Evolutionary conservation across 306 rosid genomes (phyloP), one percentile per base, ranked within the genome.

Genomic region (Dryas alaskensis): DNA sequence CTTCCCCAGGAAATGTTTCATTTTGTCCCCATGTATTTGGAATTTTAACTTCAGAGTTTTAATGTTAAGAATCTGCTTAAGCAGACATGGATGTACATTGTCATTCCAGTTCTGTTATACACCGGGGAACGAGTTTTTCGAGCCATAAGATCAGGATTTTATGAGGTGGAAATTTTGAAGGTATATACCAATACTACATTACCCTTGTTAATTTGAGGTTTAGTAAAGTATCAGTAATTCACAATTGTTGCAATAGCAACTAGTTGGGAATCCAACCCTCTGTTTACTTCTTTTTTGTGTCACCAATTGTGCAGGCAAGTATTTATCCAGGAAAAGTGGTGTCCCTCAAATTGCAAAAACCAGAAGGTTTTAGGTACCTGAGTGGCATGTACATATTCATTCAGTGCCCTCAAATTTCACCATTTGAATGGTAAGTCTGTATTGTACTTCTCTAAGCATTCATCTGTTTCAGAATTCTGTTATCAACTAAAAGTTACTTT

Each of bases 11-110:
- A 31, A 31, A 31, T 55, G 48, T 9, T 17, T 7, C 27, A 54
- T 54, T 54, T 54, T 54, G 42, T 11, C 43, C 17, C n/a, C 1
- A 9, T 50, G 60, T 50, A 50, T 4, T 8, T 4, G 49, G 31
- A 69, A 16, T 51, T 16, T 51, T 51, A 7, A 7, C 45, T 27
- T 49, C 27, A 37, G 3, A 37, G 73, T 37, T 42, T 7, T 69
- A 12, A 39, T 39, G 27, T 49, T 47, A 57, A 55, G 22, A 64
- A 47, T 65, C n/a, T 50, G 8, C 31, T 70, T 42, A 45, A 74
- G 88, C 82, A 93, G 98, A 90, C 98, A 58, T 93, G 97, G 93
- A 86, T 93, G 82, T 93, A 90, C 83, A 79, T 93, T 78, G 90
- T 88, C 55, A 74, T 93, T 85, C 97, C 98, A 59, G 81, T 89